Evolutionary conservation across 345 rosid species (phyloP), one percentile per base, ranked within the genome.

Genomic region (Eucalyptus viminalis): DNA sequence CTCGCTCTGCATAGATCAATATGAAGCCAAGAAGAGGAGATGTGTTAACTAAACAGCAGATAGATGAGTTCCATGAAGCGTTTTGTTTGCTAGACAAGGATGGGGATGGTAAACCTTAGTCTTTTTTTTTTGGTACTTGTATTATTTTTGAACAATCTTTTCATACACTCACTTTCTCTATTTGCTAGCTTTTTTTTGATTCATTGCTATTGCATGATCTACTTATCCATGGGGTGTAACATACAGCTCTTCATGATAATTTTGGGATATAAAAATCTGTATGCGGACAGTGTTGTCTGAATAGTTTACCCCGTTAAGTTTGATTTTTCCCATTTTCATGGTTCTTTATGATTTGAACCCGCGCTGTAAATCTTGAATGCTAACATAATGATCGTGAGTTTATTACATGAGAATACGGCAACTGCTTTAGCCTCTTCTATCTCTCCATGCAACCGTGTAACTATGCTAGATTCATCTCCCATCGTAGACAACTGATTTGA

Each of bases 11-110:
- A 11, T 40, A 44, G 83, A 76, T 40, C 47, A 40, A 76, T 76
- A 76, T 76, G 83, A 11, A 76, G 14, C 47, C 83, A 7, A 40
- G 14, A 21, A 76, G 47, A 40, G 47, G 83, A 29, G 29, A 76
- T 76, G 27, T 2, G 11, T 88, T 95, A 87, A 92, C 95, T 76
- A 94, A 94, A 69, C 90, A 93, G 87, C 94, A 93, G 89, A 91
- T 93, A 86, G 80, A 16, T 89, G 96, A 95, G 92, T 95, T 96
- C 88, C 94, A 92, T 50, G 94, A 95, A 88, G 97, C 93, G 7
- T 94, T 96, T 89, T 93, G 95, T 90, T 93, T 96, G 29, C 89
- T 95, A 12, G 99, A 96, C 92, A 94, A 88, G 91, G 96, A 96
- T 91, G 96, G 98, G 62, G 97, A 96, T 90, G 98, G 99, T 96